Evolutionary conservation across 345 rosid species (phyloP).

Genomic region (Mangifera indica): DNA sequence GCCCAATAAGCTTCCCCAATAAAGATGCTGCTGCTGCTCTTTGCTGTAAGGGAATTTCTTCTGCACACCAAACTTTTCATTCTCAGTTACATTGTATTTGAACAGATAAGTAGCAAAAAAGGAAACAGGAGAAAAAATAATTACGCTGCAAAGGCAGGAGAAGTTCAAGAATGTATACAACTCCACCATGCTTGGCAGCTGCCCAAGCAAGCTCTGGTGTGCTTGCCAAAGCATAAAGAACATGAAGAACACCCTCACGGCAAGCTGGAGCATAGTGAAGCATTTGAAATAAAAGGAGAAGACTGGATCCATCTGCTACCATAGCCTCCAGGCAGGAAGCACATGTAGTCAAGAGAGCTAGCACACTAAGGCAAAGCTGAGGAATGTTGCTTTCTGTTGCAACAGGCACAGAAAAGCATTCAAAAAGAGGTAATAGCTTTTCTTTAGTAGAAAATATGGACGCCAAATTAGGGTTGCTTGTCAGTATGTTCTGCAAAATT

Average conservation of each 20-base stretch:
- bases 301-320: slow-evolving; percentile 99
- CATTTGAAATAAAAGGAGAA: slow-evolving; percentile 94
- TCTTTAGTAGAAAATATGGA: slow-evolving; percentile 89
- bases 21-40: slow-evolving; percentile 95
- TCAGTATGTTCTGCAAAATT: slow-evolving; percentile 73
- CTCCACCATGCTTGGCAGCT: slow-evolving; percentile 99
- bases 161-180: slow-evolving; percentile 93
- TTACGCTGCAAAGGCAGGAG: slow-evolving; percentile 89
- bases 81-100: slow-evolving; percentile 23
- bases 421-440: slow-evolving; percentile 84
- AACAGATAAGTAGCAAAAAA: slow-evolving; percentile 14
- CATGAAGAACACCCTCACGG: slow-evolving; percentile 96
- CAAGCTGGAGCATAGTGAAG: slow-evolving; percentile 87
- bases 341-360: slow-evolving; percentile 86
- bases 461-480: slow-evolving; percentile 79
- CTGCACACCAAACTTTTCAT: slow-evolving; percentile 49
- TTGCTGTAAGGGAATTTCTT: slow-evolving; percentile 91
- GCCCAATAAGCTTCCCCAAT: slow-evolving; percentile 93
- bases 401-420: slow-evolving; percentile 78
- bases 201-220: slow-evolving; percentile 99
- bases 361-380: slow-evolving; percentile 78
- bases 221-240: slow-evolving; percentile 98
- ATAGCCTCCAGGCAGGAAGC: slow-evolving; percentile 99
- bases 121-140: slow-evolving; percentile 19
- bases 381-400: slow-evolving; percentile 81